Base-by-base conservation (phyloP, 2,329 filamentous ascomycete genomes). In the Ophiocordyceps camponoti-leonardi region DNA sequence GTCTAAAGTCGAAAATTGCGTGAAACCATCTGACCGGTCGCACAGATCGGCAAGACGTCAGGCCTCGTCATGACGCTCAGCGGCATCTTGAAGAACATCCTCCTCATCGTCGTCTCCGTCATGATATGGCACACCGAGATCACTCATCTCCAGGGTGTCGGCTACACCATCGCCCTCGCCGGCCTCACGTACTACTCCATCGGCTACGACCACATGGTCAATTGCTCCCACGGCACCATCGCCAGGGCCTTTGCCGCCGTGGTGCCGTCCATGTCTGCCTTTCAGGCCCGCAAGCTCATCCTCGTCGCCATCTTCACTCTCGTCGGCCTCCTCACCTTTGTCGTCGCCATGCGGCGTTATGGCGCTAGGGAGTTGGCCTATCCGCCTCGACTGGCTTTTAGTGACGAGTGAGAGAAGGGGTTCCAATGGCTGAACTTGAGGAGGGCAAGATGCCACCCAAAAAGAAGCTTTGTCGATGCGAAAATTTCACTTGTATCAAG, bases 51-150 rank as follows among this genome's bases (percentile, higher is more conserved):
- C 60, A 87, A 85, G 66, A 93, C 86, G 8, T 93, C 86, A 2
- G 83, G 83, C 47, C 75, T 93, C 44, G 84, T 88, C 55, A 82
- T 93, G 66, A 87, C 85, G 31, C 76, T 93, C 22, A 87, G 81
- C 48, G 85, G 86, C 60, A 86, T 93, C 51, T 75, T 92, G 56
- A 93, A 93, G 66, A 85, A 87, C 62, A 88, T 93, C 49, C 76
- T 93, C 48, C 78, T 93, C 46, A 84, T 93, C 51, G 68, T 74
- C 49, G 73, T 78, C 48, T 86, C 83, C 45, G 82, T 92, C 64
- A 61, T 85, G 57, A 79, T 90, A 59, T 92, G 85, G 80, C 69
- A 73, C 53, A 86, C 84, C 47, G 72, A 76, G 30, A 81, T 92
- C 56, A 72, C 79, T 19, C 58, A 65, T 22, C 70, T 86, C 46